Percentiles rank a stretch among this genome's conserved stretches.
Conservation (phyloP, 495 filamentous ascomycete genomes). For the Aspergillus hancockii region DNA sequence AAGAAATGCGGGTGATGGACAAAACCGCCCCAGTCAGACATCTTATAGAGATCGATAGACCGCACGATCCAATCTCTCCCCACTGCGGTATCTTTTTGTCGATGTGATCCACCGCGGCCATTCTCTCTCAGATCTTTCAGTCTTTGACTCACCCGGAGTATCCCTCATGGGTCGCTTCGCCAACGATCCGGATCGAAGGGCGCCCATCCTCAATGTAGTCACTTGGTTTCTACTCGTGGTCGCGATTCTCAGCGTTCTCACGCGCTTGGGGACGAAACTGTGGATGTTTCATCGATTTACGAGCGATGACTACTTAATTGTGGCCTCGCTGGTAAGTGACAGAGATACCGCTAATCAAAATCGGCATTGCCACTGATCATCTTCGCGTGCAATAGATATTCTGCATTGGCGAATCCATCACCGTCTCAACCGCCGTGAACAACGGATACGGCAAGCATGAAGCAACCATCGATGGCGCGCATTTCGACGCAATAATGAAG, state of each 20-base stretch:
- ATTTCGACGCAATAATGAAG: constrained; percentile 31
- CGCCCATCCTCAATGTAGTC: constrained; percentile 30
- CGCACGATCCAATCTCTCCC: not conserved
- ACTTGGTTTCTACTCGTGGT: constrained; percentile 28
- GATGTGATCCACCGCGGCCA: not conserved
- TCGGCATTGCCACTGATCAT: not conserved
- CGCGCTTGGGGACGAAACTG: constrained; percentile 31
- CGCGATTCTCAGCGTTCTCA: constrained; percentile 25
- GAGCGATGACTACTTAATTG: constrained; percentile 25
- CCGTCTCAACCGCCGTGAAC: constrained; percentile 27
- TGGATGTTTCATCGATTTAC: constrained; percentile 24
- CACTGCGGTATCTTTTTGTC: not conserved
- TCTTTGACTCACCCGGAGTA: not conserved
- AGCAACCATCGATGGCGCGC: constrained; percentile 11
- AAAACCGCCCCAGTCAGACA: not conserved
- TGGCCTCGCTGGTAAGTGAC: constrained; percentile 23
- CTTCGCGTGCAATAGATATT: constrained; percentile 18
- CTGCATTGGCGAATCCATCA: constrained; percentile 23
- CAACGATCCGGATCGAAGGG: constrained; percentile 20
- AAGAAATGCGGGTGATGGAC: not conserved
- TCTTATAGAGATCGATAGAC: not conserved
- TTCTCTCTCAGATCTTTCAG: not conserved
- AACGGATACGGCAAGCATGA: constrained; percentile 32
- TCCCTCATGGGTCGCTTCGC: constrained; percentile 19
- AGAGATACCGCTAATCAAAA: not conserved